phyloP scores from a whole-genome alignment of 305 asterid genomes.

The Rubia balearica region DNA sequence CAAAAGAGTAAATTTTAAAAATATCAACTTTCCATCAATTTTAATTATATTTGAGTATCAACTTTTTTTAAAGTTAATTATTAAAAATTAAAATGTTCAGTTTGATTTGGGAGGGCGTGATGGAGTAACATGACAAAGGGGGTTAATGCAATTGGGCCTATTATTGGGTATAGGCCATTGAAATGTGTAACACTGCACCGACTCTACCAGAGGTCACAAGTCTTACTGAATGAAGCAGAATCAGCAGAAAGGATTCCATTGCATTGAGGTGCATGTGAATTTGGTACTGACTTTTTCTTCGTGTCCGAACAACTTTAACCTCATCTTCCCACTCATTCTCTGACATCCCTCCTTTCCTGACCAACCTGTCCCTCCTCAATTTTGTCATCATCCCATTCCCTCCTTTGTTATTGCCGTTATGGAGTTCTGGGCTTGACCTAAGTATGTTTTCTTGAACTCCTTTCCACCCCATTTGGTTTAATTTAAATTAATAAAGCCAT shows the following conservation, averaged over 20 bases:
- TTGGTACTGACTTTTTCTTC: conserved; percentile 11
- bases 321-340: conserved; percentile 2
- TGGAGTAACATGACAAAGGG: no score
- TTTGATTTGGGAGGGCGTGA: no score
- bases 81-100: no score
- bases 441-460: neutral
- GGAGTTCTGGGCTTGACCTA: neutral
- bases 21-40: no score
- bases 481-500: neutral
- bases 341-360: conserved; percentile 22
- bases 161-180: neutral
- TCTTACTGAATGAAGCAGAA: neutral
- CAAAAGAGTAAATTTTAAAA: no score
- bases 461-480: neutral
- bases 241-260: conserved; percentile 14
- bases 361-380: conserved; percentile 12
- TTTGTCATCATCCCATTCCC: conserved; percentile 6
- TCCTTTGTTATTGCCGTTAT: conserved; percentile 1
- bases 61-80: no score
- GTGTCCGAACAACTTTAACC: conserved; percentile 7
- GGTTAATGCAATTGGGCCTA: no score
- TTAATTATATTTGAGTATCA: no score
- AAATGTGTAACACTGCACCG: neutral
- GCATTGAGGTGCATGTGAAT: conserved; percentile 15
- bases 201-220: neutral